phyloP scores from a whole-genome alignment of 73 alveolate species.

The Symbiodinium pilosum region DNA sequence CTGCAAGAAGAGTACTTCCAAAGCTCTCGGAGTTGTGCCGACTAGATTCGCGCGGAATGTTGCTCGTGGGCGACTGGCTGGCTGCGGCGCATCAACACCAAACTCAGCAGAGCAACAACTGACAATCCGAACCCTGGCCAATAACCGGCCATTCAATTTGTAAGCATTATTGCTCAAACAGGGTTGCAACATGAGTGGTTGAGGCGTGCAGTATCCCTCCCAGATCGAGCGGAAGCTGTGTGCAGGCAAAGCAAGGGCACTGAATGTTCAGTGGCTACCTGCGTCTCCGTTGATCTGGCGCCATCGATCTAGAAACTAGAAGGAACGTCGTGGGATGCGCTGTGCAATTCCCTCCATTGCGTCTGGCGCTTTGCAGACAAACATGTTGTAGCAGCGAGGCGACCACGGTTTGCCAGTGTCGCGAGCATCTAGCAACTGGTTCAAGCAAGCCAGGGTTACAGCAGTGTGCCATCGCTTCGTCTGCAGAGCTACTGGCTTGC shows the following conservation, averaged over 20 bases:
- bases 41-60: constrained; percentile 4
- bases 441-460: neutral
- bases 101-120: no score
- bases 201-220: no score
- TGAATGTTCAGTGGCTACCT: no score
- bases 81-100: no score
- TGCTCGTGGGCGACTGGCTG: constrained; percentile 19
- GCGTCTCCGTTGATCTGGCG: neutral
- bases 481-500: constrained; percentile 19
- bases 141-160: no score
- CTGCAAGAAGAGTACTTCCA: constrained; percentile 16
- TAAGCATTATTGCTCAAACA: no score
- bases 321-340: neutral
- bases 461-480: constrained; percentile 26
- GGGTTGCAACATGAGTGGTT: no score
- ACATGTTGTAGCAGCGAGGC: neutral
- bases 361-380: neutral
- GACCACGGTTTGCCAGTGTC: constrained; percentile 21
- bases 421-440: constrained; percentile 15
- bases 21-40: neutral
- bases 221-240: no score
- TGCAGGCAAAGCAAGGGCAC: no score
- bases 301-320: neutral
- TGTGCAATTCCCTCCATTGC: neutral
- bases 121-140: no score